Conservation (phyloP, 306 rosid genomes). For the Vigna angularis region DNA sequence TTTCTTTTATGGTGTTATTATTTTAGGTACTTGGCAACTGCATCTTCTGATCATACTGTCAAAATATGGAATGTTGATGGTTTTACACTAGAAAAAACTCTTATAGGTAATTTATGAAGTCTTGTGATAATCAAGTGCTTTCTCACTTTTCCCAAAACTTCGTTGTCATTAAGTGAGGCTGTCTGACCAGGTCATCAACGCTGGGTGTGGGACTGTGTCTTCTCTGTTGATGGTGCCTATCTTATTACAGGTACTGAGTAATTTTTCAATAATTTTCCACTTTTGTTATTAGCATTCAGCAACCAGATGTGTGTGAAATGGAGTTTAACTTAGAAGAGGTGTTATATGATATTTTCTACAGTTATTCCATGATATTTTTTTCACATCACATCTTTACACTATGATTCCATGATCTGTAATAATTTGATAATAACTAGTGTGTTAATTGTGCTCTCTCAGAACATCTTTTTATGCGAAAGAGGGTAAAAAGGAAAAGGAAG, state of each 20-base stretch:
- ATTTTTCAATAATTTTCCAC: constrained; percentile 19
- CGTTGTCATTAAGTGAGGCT: constrained; percentile 30
- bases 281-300: neutral
- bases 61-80: constrained; percentile 99
- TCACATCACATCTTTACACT: neutral
- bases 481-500: neutral
- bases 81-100: constrained; percentile 92
- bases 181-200: constrained; percentile 78
- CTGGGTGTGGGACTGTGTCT: constrained; percentile 99
- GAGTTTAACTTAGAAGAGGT: neutral
- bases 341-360: neutral
- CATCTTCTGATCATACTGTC: constrained; percentile 92
- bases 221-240: constrained; percentile 98
- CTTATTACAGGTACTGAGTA: constrained; percentile 83
- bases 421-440: neutral
- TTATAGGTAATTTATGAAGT: constrained; percentile 63
- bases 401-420: neutral
- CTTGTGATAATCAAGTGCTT: constrained; percentile 33
- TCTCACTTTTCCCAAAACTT: constrained; percentile 29
- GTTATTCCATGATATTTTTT: neutral
- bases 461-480: neutral
- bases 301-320: neutral
- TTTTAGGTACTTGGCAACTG: constrained; percentile 92
- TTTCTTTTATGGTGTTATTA: constrained; percentile 35
- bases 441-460: neutral